phyloP scores from a whole-genome alignment of 139 green algal genomes.

The Chlorella sp. region DNA sequence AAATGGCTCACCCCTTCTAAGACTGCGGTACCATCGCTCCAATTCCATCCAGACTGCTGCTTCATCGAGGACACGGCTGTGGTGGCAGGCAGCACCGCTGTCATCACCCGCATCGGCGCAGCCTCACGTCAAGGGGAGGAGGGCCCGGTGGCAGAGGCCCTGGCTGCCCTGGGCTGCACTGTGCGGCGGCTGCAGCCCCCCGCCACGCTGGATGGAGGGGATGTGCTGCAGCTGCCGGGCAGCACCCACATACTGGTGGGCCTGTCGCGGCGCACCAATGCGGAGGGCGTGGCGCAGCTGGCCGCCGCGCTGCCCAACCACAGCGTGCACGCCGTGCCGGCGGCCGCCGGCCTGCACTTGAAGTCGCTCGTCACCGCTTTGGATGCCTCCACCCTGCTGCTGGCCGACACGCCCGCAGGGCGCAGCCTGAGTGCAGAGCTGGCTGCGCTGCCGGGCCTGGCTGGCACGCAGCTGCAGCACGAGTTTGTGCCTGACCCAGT shows the following conservation, averaged over 20 bases:
- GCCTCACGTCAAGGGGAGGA: slow-evolving; percentile 16
- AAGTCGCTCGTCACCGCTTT: neutral
- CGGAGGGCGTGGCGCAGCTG: slow-evolving; percentile 2
- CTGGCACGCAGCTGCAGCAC: neutral
- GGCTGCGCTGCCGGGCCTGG: neutral
- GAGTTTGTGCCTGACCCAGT: slow-evolving; percentile 10
- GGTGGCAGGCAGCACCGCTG: neutral
- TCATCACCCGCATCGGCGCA: neutral
- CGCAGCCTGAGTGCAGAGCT: neutral
- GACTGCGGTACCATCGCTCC: too few species aligned
- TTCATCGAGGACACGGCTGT: slow-evolving; percentile 27
- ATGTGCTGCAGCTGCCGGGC: slow-evolving; percentile 21
- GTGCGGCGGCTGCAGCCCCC: neutral
- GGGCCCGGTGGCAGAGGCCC: neutral
- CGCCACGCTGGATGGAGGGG: slow-evolving; percentile 20
- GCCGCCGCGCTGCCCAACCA: neutral
- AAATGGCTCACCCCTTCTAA: too few species aligned
- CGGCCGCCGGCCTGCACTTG: neutral
- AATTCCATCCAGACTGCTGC: slow-evolving; percentile 3
- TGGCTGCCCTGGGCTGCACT: neutral
- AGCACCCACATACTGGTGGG: slow-evolving; percentile 18
- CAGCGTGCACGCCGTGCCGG: slow-evolving; percentile 13
- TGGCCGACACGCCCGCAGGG: slow-evolving; percentile 11
- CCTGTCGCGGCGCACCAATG: slow-evolving; percentile 16
- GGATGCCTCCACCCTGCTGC: slow-evolving; percentile 1